Conservation (phyloP, 352 stramenopile genomes). For the Discostella stelligera region DNA sequence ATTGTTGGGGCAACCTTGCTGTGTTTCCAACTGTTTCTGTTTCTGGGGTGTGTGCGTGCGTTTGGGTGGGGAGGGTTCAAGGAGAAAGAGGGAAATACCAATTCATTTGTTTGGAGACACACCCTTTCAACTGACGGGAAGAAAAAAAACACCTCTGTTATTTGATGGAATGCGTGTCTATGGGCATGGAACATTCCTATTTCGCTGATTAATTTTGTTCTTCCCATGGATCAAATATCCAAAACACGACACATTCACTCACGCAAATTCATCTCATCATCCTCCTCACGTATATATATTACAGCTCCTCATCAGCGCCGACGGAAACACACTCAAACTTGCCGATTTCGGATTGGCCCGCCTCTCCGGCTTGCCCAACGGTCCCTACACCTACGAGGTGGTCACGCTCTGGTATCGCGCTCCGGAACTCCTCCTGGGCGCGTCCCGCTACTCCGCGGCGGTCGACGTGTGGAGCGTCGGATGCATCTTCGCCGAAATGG, state of each 20-base stretch:
- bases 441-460: slow-evolving; percentile 96
- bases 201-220: no score
- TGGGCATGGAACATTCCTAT: no score
- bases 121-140: background rate
- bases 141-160: no score
- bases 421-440: slow-evolving; percentile 97
- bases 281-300: slow-evolving; percentile 40
- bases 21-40: no score
- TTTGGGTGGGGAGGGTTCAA: no score
- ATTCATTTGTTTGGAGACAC: slow-evolving; percentile 2
- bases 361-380: slow-evolving; percentile 98
- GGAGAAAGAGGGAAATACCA: no score
- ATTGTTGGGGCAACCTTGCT: no score
- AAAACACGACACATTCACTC: background rate
- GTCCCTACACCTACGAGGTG: slow-evolving; percentile 98
- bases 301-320: slow-evolving; percentile 75
- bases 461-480: slow-evolving; percentile 99
- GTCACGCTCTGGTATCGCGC: slow-evolving; percentile 99
- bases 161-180: no score
- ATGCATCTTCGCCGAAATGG: slow-evolving; percentile 95
- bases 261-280: background rate
- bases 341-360: slow-evolving; percentile 99
- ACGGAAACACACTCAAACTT: slow-evolving; percentile 93
- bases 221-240: no score
- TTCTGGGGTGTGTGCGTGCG: no score